Evolutionary conservation across 2,329 filamentous ascomycete genomes (phyloP).

Genomic region (Phialophora macrospora): DNA sequence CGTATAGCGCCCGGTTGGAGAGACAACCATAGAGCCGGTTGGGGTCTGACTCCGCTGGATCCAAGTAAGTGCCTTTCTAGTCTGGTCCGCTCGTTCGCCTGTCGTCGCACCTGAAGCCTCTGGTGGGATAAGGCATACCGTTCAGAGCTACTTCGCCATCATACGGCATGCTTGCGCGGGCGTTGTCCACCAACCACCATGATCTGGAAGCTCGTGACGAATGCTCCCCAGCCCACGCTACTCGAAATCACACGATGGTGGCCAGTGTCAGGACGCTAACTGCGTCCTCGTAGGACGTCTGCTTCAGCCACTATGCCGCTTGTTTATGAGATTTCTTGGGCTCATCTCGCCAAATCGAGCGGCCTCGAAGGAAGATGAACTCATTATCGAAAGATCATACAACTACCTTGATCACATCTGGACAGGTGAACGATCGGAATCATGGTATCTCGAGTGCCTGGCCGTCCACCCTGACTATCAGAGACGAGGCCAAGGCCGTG

Average conservation of each 20-base stretch:
- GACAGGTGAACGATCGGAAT: slow-evolving; percentile 43
- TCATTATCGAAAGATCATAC: slow-evolving; percentile 32
- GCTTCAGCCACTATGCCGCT: slow-evolving; percentile 49
- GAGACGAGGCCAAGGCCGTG: slow-evolving; percentile 45
- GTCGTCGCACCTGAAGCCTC: neutral
- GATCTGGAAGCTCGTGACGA: too few relatives aligned
- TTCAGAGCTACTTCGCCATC: neutral
- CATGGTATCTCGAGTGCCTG: slow-evolving; percentile 40
- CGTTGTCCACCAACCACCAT: neutral
- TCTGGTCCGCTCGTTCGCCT: neutral
- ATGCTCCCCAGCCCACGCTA: neutral
- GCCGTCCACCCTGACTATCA: slow-evolving; percentile 47
- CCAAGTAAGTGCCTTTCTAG: slow-evolving; percentile 28
- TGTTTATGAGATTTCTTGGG: slow-evolving; percentile 45
- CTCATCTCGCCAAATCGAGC: slow-evolving; percentile 34
- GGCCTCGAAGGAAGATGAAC: slow-evolving; percentile 26
- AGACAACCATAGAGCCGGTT: slow-evolving; percentile 32
- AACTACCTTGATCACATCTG: slow-evolving; percentile 40
- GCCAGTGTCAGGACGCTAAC: neutral
- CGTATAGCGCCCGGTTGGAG: slow-evolving; percentile 28
- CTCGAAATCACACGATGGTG: neutral
- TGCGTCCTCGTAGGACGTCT: slow-evolving; percentile 32
- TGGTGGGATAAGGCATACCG: neutral
- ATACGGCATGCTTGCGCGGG: neutral
- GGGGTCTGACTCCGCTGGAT: slow-evolving; percentile 33